A percentile compares a stretch with the other conserved stretches of the same genome.
These are phyloP conservation scores for Lactifluus piperatus DNA, from an alignment of 768 basidiomycete genomes.

Conservation along the genomic window DNA sequence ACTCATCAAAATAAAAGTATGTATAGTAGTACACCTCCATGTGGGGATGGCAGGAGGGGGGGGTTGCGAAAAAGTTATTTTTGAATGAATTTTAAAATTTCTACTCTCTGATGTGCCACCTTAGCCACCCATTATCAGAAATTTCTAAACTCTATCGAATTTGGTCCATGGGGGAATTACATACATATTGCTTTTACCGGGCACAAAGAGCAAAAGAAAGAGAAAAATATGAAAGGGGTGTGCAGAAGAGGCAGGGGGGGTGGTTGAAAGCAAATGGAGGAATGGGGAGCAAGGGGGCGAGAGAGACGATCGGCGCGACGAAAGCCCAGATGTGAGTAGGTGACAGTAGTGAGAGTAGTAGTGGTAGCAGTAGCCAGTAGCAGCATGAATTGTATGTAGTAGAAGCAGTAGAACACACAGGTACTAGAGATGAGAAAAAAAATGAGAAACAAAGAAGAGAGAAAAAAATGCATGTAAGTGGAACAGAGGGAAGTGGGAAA, in stretches of 20 bases:
- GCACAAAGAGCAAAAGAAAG: not conserved
- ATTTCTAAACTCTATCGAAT: slow-evolving; percentile 2
- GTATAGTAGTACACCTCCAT: too few species aligned
- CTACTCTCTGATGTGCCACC: too few species aligned
- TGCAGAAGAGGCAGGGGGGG: not conserved
- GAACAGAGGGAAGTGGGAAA: not conserved
- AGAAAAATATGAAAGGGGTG: not conserved
- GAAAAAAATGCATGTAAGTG: not conserved
- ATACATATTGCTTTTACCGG: slow-evolving; percentile 12
- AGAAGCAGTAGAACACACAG: not conserved
- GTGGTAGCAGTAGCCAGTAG: not conserved
- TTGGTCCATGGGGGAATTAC: slow-evolving; percentile 11
- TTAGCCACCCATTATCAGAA: not conserved
- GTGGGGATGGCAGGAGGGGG: too few species aligned
- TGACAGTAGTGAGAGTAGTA: not conserved
- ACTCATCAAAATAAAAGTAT: too few species aligned
- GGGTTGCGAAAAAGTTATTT: too few species aligned
- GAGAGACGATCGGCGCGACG: too few species aligned
- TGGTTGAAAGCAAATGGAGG: too few species aligned
- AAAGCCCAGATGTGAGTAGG: not conserved
- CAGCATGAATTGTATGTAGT: too few species aligned
- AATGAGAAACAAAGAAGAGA: not conserved
- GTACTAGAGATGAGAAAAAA: not conserved
- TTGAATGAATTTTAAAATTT: too few species aligned
- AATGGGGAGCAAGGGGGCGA: too few species aligned